These are phyloP conservation scores for Yarrowia sp. DNA, from an alignment of 805 yeast genomes.

Conservation along the genomic window DNA sequence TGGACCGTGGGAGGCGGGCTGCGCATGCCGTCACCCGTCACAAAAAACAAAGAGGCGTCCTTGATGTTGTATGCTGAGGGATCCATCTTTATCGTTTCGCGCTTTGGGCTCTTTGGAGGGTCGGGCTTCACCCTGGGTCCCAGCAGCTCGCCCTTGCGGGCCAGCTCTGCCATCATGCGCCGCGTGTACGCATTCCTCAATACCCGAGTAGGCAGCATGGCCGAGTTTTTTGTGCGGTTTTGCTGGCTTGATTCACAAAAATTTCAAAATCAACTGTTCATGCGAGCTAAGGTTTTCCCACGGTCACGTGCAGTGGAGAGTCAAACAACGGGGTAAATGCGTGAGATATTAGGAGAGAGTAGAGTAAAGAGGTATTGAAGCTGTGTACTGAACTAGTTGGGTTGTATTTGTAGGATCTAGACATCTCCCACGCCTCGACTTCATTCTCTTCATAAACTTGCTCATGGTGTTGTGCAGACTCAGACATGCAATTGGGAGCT, in stretches of 20 bases:
- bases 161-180: constrained; percentile 37
- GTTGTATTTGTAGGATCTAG: too few species aligned
- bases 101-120: background rate
- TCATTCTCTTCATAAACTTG: background rate
- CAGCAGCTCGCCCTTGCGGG: constrained; percentile 28
- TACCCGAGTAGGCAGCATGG: constrained; percentile 34
- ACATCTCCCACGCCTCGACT: background rate
- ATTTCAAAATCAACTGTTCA: constrained; percentile 7
- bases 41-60: constrained; percentile 21
- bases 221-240: background rate
- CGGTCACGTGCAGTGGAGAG: background rate
- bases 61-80: constrained; percentile 7
- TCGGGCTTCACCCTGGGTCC: constrained; percentile 23
- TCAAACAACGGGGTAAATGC: too few species aligned
- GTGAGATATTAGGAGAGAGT: too few species aligned
- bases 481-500: constrained; percentile 11
- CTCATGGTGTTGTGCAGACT: constrained; percentile 17
- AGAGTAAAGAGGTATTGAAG: too few species aligned
- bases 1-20: constrained; percentile 7
- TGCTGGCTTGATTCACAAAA: constrained; percentile 24
- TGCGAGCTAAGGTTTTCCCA: constrained; percentile 10
- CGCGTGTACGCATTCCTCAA: constrained; percentile 34
- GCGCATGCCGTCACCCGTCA: background rate
- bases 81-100: constrained; percentile 18
- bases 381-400: too few species aligned